A percentile compares a stretch with the other conserved stretches of the same genome.
phyloP scores from a whole-genome alignment of 345 rosid genomes.

The Hibiscus tridactylites region DNA sequence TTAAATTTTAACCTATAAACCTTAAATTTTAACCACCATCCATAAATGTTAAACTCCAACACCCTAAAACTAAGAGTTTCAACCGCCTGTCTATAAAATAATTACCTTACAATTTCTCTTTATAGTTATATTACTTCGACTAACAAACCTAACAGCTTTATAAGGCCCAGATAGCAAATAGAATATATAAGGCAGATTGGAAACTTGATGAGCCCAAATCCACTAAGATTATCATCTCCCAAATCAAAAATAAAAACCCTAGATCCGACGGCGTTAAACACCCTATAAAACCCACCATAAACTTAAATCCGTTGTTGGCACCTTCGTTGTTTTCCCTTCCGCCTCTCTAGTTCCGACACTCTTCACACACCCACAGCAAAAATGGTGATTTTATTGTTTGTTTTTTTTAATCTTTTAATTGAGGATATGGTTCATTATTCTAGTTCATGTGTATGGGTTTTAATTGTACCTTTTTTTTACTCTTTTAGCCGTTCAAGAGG shows the following conservation, averaged over 20 bases:
- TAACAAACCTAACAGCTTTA: too few species aligned
- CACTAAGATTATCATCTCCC: neutral
- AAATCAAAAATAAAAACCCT: neutral
- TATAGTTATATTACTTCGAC: too few species aligned
- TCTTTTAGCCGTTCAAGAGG: slow-evolving; percentile 70
- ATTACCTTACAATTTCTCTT: too few species aligned
- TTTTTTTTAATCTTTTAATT: neutral
- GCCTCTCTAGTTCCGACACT: neutral
- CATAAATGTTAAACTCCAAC: too few species aligned
- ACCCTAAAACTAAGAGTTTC: too few species aligned
- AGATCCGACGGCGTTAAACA: slow-evolving; percentile 18
- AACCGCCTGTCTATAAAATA: too few species aligned
- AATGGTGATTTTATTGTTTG: slow-evolving; percentile 23
- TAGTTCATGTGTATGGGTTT: neutral
- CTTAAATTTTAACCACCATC: too few species aligned
- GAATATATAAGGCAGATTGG: too few species aligned
- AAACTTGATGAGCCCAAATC: neutral
- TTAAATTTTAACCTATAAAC: too few species aligned
- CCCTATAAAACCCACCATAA: neutral
- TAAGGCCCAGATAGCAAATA: neutral
- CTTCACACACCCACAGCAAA: neutral
- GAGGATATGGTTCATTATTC: neutral
- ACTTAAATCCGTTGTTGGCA: slow-evolving; percentile 22
- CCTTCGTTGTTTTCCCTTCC: neutral
- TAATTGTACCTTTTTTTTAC: neutral